phyloP scores from a whole-genome alignment of 1,284 basidiomycete genomes.

The Rhodotorula glutinis region DNA sequence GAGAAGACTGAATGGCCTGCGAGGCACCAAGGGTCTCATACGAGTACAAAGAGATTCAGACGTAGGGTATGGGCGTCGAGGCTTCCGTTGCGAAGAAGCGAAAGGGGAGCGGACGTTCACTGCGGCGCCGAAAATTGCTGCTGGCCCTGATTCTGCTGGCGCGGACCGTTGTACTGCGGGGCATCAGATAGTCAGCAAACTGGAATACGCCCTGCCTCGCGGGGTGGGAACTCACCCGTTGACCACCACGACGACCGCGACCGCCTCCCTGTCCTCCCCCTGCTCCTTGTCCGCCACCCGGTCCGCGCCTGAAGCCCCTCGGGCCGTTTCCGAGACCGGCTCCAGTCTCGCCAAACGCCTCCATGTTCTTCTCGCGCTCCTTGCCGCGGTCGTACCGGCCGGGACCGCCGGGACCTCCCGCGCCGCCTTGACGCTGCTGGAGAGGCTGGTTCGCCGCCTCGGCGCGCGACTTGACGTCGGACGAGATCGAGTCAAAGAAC shows the following conservation, averaged over 20 bases:
- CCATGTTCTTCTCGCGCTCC: constrained; percentile 43
- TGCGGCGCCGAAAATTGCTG: neutral
- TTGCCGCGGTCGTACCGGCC: constrained; percentile 39
- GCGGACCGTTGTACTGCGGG: constrained; percentile 1
- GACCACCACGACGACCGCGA: constrained; percentile 6
- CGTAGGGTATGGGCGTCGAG: too few relatives aligned
- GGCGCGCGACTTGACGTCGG: constrained; percentile 40
- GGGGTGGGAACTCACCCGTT: constrained; percentile 7
- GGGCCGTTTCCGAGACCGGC: constrained; percentile 15
- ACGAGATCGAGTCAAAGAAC: constrained; percentile 46
- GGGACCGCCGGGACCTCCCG: constrained; percentile 22
- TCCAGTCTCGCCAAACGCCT: constrained; percentile 43
- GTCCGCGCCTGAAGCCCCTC: constrained; percentile 13
- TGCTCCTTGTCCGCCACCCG: constrained; percentile 6
- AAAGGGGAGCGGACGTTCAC: neutral
- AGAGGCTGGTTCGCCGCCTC: constrained; percentile 8
- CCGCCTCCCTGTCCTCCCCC: constrained; percentile 7
- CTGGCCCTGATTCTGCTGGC: constrained; percentile 5
- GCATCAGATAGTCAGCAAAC: too few relatives aligned
- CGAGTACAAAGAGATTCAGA: too few relatives aligned
- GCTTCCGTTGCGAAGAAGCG: too few relatives aligned
- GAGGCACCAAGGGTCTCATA: too few relatives aligned
- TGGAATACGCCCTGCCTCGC: too few relatives aligned
- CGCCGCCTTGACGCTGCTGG: constrained; percentile 7
- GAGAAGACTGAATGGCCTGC: too few relatives aligned